A percentile compares a stretch with the other conserved stretches of the same genome.
These are phyloP conservation scores for Rubus parviflorus DNA, from an alignment of 306 rosid species.

Conservation along the genomic window DNA sequence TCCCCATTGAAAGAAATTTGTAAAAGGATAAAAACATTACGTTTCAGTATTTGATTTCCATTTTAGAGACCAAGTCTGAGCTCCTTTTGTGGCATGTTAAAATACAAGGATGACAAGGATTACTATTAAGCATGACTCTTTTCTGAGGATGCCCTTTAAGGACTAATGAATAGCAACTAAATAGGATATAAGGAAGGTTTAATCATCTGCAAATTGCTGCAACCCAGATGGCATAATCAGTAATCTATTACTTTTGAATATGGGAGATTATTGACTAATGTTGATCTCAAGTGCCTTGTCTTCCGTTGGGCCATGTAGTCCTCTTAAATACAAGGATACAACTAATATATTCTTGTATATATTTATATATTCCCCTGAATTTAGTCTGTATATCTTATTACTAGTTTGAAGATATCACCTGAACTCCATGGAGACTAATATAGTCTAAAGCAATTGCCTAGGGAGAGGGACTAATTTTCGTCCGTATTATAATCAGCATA, in stretches of 20 bases:
- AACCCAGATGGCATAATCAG: background rate
- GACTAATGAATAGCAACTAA: background rate
- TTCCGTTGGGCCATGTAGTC: conserved; percentile 22
- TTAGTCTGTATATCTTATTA: background rate
- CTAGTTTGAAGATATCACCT: background rate
- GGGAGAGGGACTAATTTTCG: no score
- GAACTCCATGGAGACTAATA: conserved; percentile 1
- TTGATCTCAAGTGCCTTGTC: conserved; percentile 14
- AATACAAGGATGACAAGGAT: background rate
- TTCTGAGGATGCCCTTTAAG: background rate
- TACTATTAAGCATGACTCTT: background rate
- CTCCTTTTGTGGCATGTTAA: background rate
- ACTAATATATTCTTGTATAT: background rate
- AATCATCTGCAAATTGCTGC: conserved; percentile 1
- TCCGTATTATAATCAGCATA: background rate
- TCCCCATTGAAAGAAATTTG: background rate
- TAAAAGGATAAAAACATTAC: background rate
- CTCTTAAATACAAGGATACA: background rate
- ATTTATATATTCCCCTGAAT: background rate
- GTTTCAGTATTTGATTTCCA: background rate
- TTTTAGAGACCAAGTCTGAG: background rate
- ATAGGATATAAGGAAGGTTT: background rate
- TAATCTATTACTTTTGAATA: background rate
- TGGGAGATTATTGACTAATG: background rate
- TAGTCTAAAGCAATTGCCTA: background rate